Evolutionary conservation across 1,139 yeast genomes (phyloP), one percentile per base, ranked within the genome.

Genomic region (Candida pseudoviswanathii): DNA sequence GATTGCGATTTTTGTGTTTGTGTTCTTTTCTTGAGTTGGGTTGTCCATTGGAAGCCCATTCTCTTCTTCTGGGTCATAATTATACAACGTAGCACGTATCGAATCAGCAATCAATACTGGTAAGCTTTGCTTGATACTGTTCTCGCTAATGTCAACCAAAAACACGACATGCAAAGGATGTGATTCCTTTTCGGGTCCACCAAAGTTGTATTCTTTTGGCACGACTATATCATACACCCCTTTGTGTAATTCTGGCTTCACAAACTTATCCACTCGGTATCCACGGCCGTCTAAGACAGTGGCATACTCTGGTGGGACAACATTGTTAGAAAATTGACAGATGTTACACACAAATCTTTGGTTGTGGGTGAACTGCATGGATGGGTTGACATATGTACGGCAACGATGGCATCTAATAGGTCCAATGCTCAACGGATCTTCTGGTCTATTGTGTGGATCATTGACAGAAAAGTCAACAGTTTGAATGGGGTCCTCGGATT

Each of bases 351-450:
- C 77, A 67, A 89, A 88, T 53, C 73, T 75, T 41, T 85, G 82
- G 40, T 85, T 85, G 46, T 78, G 80, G 7, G 83, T 77, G 57
- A 86, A 85, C 58, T 84, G 85, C 85, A 89, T 87, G 16, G 85
- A 81, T 2, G 98, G 96, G 64, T 94, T 94, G 57, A 91, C 78
- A 66, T 91, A 94, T 1, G 96, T 81, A 51, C 97, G 81, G 68
- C 99, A 94, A 51, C 99, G 84, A 56, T 83, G 81, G 68, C 99
- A 94, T 59, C 99, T 80, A 34, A 96, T 85, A 0, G 97, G 97
- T 0, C 91, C 89, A 24, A 65, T 62, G 43, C 73, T 78, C 41
- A 66, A 58, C 0, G 69, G 65, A 54, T 71, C 76, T 2, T 56
- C 53, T 6, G 54, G 47, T 21, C 49, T 48, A 30, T 21, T 29